Evolutionary conservation across 2,329 filamentous ascomycete species (phyloP).

Genomic region (Cytospora leucostoma): DNA sequence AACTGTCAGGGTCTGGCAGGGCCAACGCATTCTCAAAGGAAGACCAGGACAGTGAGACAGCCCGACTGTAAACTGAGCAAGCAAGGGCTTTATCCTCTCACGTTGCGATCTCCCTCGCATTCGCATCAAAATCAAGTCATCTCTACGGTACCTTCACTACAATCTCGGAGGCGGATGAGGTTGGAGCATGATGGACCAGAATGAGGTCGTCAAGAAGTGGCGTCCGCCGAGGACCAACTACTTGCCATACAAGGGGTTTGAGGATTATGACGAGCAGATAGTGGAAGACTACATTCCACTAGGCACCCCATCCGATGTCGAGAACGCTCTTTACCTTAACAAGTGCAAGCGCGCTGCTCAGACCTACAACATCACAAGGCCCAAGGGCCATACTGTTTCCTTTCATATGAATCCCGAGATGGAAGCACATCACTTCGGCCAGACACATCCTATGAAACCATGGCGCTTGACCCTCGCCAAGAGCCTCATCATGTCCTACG

Average conservation of each 20-base stretch:
- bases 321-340: conserved; percentile 58
- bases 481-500: conserved; percentile 90
- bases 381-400: conserved; percentile 86
- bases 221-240: conserved; percentile 62
- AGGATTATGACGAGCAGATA: conserved; percentile 51
- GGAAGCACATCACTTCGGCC: conserved; percentile 95
- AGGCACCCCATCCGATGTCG: conserved; percentile 52
- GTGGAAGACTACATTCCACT: conserved; percentile 57
- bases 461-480: conserved; percentile 96
- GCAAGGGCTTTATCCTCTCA: background rate
- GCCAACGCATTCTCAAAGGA: background rate
- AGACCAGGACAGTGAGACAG: background rate
- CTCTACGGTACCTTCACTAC: background rate
- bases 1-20: background rate
- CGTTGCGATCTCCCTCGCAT: background rate
- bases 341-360: conserved; percentile 59
- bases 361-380: conserved; percentile 71
- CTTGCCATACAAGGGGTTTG: conserved; percentile 51
- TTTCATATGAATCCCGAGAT: conserved; percentile 95
- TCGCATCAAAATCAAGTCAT: background rate
- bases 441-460: conserved; percentile 98
- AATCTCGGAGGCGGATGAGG: background rate
- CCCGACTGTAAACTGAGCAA: background rate
- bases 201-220: conserved; percentile 33
- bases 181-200: background rate